Evolutionary conservation across 2,329 filamentous ascomycete species (phyloP).

Genomic region (Aschersonia sp.): DNA sequence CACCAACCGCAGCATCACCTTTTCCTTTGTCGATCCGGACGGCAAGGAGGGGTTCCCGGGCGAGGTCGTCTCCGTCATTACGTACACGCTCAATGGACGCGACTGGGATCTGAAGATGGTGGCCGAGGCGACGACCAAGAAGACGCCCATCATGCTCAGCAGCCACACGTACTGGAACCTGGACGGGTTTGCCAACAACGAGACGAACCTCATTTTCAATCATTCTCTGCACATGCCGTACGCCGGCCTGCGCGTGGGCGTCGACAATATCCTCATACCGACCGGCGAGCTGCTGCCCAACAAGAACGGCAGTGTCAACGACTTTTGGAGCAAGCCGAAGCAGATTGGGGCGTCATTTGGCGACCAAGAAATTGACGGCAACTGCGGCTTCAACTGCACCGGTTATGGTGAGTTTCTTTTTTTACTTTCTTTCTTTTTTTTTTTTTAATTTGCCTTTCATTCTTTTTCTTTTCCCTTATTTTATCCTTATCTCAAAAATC

Average conservation of each 20-base stretch:
- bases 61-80: conserved; percentile 59
- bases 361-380: conserved; percentile 46
- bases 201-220: conserved; percentile 50
- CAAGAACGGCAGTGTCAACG: conserved; percentile 51
- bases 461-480: neutral
- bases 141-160: conserved; percentile 72
- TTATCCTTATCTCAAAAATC: neutral
- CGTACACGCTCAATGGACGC: conserved; percentile 52
- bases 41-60: conserved; percentile 68
- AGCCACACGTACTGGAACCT: conserved; percentile 70
- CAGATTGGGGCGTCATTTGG: conserved; percentile 57
- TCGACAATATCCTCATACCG: conserved; percentile 59
- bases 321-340: conserved; percentile 74
- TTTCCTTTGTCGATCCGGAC: conserved; percentile 57
- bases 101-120: conserved; percentile 63
- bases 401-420: conserved; percentile 54
- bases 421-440: neutral
- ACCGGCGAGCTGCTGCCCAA: conserved; percentile 64
- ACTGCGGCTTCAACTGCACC: conserved; percentile 70
- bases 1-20: conserved; percentile 54
- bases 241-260: conserved; percentile 51
- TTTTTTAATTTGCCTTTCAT: neutral
- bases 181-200: conserved; percentile 62
- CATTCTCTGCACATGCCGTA: conserved; percentile 63
- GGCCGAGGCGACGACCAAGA: conserved; percentile 55